Percentiles rank a stretch among this genome's conserved stretches.
Evolutionary conservation across 2,329 filamentous ascomycete species (phyloP).

Genomic region (Aspergillus niger): DNA sequence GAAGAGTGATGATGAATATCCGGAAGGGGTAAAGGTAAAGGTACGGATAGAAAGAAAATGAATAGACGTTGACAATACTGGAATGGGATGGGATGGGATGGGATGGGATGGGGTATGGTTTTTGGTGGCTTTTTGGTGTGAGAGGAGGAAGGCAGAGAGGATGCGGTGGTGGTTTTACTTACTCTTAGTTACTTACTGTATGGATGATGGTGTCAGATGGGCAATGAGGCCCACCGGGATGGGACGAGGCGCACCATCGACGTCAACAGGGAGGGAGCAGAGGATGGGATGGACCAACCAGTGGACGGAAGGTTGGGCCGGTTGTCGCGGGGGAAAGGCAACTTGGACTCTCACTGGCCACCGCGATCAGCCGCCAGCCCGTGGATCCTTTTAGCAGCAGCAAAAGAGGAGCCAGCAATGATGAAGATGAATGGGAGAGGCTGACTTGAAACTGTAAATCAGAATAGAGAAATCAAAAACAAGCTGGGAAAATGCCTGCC

Average conservation of each 20-base stretch:
- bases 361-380: conserved; percentile 7
- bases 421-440: background rate
- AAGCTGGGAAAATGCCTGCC: background rate
- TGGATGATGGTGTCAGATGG: conserved; percentile 1
- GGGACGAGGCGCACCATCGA: conserved; percentile 7
- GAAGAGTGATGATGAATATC: background rate
- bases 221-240: background rate
- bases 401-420: background rate
- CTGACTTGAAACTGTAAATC: background rate
- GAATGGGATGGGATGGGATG: too few species aligned
- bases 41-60: background rate
- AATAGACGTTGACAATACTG: background rate
- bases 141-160: background rate
- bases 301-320: conserved; percentile 6
- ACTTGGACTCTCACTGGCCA: background rate
- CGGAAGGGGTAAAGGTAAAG: too few species aligned
- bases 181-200: too few species aligned
- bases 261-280: conserved; percentile 8
- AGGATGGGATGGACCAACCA: conserved; percentile 8
- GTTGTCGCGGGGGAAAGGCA: background rate
- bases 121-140: background rate
- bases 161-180: background rate
- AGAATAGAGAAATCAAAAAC: too few species aligned
- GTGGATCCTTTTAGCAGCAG: conserved; percentile 8
- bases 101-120: too few species aligned